Evolutionary conservation across 2,329 filamentous ascomycete species (phyloP), one percentile per base, ranked within the genome.

Genomic region (Rhynchosporium agropyri): DNA sequence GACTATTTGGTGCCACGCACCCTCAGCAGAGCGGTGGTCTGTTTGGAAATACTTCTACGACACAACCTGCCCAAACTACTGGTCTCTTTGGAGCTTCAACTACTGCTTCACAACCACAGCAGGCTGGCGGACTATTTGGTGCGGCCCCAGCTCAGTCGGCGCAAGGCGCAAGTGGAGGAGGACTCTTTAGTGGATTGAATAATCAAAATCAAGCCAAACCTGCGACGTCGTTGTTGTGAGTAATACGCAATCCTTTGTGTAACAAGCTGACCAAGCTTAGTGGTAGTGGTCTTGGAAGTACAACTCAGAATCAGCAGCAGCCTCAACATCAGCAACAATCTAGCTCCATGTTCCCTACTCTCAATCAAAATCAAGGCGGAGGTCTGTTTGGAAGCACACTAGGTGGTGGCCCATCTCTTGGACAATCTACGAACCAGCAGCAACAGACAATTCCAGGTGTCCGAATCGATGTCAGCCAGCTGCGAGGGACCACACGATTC

Each of bases 401-500:
- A 13, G 59, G 60, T 15, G 65, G 67, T 48, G 69, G 71, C 3
- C 55, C 70, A 15, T 66, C 65, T 15, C 79, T 85, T 74, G 82
- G 82, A 61, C 82, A 83, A 68, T 76, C 79, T 65, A 72, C 79
- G 66, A 73, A 67, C 31, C 68, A 73, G 54, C 78, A 81, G 57
- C 81, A 84, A 67, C 82, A 84, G 68, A 81, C 79, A 13, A 82
- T 88, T 15, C 87, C 89, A 0, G 91, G 89, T 20, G 89, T 92
- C 20, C 88, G 90, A 71, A 90, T 96, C 71, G 90, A 95, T 76
- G 78, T 90, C 58, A 85, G 85, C 70, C 91, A 90, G 73, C 81
- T 98, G 64, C 87, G 92, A 58, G 89, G 90, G 15, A 96, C 93
- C 0, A 97, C 92, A 3, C 91, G 95, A 65, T 97, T 95, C 79